These are phyloP conservation scores for Clonostachys byssicola DNA, from an alignment of 2,329 filamentous ascomycete species.

Conservation along the genomic window DNA sequence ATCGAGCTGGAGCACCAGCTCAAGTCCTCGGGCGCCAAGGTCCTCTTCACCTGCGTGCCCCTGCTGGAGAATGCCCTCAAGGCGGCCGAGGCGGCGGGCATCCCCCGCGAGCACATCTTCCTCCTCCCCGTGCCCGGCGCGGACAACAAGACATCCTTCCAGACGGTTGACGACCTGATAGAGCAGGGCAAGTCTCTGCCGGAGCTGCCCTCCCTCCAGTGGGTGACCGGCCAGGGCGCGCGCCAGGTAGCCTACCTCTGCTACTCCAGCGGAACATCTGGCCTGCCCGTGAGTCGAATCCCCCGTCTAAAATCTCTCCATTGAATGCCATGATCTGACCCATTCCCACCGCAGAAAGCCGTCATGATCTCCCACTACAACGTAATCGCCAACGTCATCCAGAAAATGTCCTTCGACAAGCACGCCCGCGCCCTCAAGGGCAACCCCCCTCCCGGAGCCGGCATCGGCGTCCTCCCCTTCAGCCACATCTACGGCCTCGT, in stretches of 20 bases:
- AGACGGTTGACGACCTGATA: constrained; percentile 64
- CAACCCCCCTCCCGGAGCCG: constrained; percentile 32
- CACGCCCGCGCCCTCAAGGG: constrained; percentile 43
- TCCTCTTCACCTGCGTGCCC: constrained; percentile 67
- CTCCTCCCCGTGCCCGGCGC: constrained; percentile 64
- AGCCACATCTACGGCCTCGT: constrained; percentile 81
- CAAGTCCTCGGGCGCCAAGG: constrained; percentile 62
- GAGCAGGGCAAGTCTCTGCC: constrained; percentile 52
- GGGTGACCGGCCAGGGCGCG: constrained; percentile 60
- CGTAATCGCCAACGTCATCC: constrained; percentile 72
- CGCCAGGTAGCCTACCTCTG: constrained; percentile 72
- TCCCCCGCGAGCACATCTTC: constrained; percentile 63
- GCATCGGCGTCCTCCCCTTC: constrained; percentile 68
- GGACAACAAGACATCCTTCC: constrained; percentile 47
- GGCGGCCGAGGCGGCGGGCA: constrained; percentile 58
- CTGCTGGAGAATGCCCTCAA: constrained; percentile 60
- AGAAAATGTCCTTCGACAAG: constrained; percentile 44
- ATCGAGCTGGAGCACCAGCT: constrained; percentile 70
- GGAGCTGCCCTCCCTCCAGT: constrained; percentile 50
- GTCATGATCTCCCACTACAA: constrained; percentile 80
- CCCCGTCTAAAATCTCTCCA: too few relatives aligned
- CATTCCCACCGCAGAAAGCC: constrained; percentile 56
- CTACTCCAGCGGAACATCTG: constrained; percentile 78
- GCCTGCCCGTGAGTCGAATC: constrained; percentile 61
- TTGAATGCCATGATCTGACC: too few relatives aligned